Evolutionary conservation across 345 rosid genomes (phyloP).

Genomic region (Sonneratia alba): DNA sequence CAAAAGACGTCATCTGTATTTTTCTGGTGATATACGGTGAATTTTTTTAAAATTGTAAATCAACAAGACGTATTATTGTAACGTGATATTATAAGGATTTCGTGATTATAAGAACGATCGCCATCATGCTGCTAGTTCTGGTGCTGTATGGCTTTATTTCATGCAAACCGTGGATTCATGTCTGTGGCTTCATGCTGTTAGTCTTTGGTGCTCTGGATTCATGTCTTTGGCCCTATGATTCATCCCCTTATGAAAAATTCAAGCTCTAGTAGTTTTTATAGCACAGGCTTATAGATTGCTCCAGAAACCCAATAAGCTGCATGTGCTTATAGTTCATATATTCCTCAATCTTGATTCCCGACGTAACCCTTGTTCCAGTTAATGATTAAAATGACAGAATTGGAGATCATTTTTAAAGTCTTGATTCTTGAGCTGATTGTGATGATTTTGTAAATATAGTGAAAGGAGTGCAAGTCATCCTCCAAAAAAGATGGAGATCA

Average conservation of each 20-base stretch:
- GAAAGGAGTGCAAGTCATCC: background rate
- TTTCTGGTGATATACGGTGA: background rate
- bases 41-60: background rate
- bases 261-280: background rate
- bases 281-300: background rate
- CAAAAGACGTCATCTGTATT: background rate
- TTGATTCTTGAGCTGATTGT: background rate
- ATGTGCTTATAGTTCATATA: background rate
- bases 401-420: background rate
- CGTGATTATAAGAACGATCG: too few relatives aligned
- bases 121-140: too few relatives aligned
- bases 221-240: background rate
- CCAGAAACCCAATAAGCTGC: background rate
- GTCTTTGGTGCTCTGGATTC: too few relatives aligned
- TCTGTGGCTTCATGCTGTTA: too few relatives aligned
- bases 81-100: background rate
- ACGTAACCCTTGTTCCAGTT: background rate
- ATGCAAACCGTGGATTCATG: too few relatives aligned
- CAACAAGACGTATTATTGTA: too few relatives aligned
- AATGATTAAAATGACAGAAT: background rate
- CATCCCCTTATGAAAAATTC: background rate
- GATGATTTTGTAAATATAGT: background rate
- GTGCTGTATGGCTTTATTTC: too few relatives aligned
- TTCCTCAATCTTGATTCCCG: background rate
- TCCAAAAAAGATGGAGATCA: conserved; percentile 47